Base-by-base conservation (phyloP, 116 monocot genomes). In the Phalaenopsis hybrid region DNA sequence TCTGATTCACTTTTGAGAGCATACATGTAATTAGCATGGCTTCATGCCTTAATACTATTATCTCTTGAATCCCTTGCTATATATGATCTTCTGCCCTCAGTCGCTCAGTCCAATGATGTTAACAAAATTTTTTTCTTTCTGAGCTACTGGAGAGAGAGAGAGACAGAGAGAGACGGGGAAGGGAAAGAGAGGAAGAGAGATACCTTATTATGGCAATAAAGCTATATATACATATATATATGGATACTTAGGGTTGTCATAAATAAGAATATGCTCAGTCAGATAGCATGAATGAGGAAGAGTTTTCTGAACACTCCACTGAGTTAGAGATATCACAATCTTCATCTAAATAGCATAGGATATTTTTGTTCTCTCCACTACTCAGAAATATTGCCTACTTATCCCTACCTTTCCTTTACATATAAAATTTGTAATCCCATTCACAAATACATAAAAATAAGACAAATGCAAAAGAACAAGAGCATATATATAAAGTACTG, bases 381-480 rank as follows among this genome's bases (percentile, higher is more conserved):
- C 25, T 67, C 8, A 67, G 10, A 67, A 23, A 67, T 23, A 67
- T 55, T 55, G 55, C 15, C 55, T 55, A 17, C 15, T 3, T 55
- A 13, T 55, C 55, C 15, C 55, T 55, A 55, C 55, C 55, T 55
- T 15, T 55, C 15, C 55, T 16, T 4, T 55, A 16, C 2, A 55
- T 15, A 55, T 55, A 15, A 4, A 55, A 55, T 15, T 15, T 55
- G 15, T 55, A 55, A 55, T 55, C 17, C 55, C 15, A 55, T 55
- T 55, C 55, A 55, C 55, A 55, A 55, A 55, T 55, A 15, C 15
- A 2, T 55, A 55, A 41, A 72, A 75, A 45, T 31, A 74, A 75
- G 34, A 75, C 75, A 75, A 18, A 18, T 21, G 45, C n/a, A 48
- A 75, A 75, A 75, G 45, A 21, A 75, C 75, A 75, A 75, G 46